Conservation (phyloP, 495 filamentous ascomycete species). For the Aspergillus haitiensis region DNA sequence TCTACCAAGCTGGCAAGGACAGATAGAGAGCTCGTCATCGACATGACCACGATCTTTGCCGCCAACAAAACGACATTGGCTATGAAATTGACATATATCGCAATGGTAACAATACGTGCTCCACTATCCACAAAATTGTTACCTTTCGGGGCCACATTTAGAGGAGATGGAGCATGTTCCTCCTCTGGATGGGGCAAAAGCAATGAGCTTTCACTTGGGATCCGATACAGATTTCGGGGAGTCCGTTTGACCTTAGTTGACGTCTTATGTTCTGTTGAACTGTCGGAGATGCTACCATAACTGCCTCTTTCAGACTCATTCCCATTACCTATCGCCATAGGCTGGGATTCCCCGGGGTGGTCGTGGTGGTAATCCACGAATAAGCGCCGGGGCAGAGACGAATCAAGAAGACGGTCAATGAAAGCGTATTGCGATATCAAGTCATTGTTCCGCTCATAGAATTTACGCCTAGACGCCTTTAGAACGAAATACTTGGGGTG, state of each 20-base stretch:
- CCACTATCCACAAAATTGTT: constrained; percentile 60
- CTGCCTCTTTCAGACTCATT: background rate
- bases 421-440: constrained; percentile 86
- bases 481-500: background rate
- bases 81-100: constrained; percentile 83
- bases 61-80: constrained; percentile 77
- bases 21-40: constrained; percentile 79
- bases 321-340: constrained; percentile 21
- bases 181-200: constrained; percentile 47
- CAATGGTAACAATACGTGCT: constrained; percentile 67
- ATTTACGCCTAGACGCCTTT: constrained; percentile 52
- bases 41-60: constrained; percentile 77
- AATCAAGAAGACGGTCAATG: constrained; percentile 88
- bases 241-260: constrained; percentile 67
- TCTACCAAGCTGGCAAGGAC: constrained; percentile 89
- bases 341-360: constrained; percentile 27
- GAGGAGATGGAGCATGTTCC: constrained; percentile 33
- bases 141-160: constrained; percentile 44
- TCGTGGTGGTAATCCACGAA: constrained; percentile 74
- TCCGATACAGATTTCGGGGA: constrained; percentile 74
- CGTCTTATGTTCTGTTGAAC: constrained; percentile 11
- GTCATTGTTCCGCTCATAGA: constrained; percentile 81
- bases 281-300: constrained; percentile 21
- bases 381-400: constrained; percentile 78
- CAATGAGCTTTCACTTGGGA: constrained; percentile 68